Base-by-base conservation (phyloP, 768 basidiomycete species). In the Brasilioporus rufonigricans region DNA sequence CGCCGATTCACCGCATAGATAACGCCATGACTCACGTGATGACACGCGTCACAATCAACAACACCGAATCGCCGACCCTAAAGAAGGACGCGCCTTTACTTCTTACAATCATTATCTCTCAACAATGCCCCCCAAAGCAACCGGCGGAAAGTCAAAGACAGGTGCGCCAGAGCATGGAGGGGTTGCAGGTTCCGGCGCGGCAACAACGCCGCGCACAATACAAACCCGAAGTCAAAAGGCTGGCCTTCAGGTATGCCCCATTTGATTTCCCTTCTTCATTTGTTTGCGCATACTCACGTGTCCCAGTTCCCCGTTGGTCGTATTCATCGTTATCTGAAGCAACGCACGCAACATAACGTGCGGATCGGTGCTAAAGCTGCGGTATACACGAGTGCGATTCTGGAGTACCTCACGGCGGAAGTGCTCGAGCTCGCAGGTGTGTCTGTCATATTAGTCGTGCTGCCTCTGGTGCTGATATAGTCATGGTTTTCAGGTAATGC, bases 291-390 rank as follows among this genome's bases (percentile, higher is more conserved):
- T 36, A 32, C 49, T 55, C 29, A 54, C 45, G 24, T 16, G 13
- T 24, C 10, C 19, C 36, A 94, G 93, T 97, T 97, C 72, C 93
- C 94, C 35, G 95, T 97, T 43, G 93, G 94, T 48, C 94, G 94
- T 91, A 94, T 97, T 53, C 95, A 98, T 70, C 84, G 95, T 77
- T 96, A 91, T 74, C 75, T 97, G 61, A 94, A 97, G 71, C 87
- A 87, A 67, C 83, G 89, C 60, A 96, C 92, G 18, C 91, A 93
- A 69, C 88, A 95, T 73, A 95, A 94, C 67, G 87, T 96, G 50
- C 89, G 94, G 35, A 93, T 98, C 60, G 95, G 94, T 27, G 95
- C 93, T n/a, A 97, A 97, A 71, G 94, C 94, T 26, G 93, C 95
- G 10, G 95, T 98, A 16, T 96, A 96, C 72, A 93, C 92, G n/a